Conservation (phyloP, 176 grass and related monocot species). For the Pharus latifolius region DNA sequence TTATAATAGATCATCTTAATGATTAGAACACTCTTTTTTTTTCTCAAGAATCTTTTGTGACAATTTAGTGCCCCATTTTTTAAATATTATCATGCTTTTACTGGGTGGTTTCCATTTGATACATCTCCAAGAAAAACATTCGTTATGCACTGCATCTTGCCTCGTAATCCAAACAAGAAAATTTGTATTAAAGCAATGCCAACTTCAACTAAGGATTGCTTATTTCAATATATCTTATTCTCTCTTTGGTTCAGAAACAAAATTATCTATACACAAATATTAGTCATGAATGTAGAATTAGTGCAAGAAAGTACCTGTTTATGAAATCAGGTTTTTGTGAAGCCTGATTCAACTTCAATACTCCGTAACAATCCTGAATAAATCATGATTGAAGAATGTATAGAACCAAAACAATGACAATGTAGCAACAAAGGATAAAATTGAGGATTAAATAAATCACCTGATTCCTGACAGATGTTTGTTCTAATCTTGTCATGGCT, state of each 20-base stretch:
- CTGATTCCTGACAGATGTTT: conserved; percentile 47
- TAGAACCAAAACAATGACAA: background rate
- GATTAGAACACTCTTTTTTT: no score
- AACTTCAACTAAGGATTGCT: background rate
- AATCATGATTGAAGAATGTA: conserved; percentile 2
- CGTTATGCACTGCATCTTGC: background rate
- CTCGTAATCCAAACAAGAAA: background rate
- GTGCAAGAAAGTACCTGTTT: conserved; percentile 64
- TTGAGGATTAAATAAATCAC: conserved; percentile 19
- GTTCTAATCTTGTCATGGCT: conserved; percentile 45
- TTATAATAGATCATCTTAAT: no score
- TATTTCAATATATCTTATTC: background rate
- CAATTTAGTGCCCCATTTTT: no score
- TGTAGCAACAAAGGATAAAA: background rate
- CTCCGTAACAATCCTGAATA: conserved; percentile 66
- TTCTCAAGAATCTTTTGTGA: no score
- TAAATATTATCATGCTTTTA: no score
- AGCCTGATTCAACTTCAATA: conserved; percentile 56
- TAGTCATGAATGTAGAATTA: background rate
- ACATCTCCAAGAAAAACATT: no score
- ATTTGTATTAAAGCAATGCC: background rate
- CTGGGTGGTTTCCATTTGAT: no score
- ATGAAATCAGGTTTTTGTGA: conserved; percentile 78
- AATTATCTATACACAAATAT: background rate
- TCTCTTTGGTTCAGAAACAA: no score